Evolutionary conservation across 1,139 yeast genomes (phyloP).

Genomic region (Hyphopichia pseudoburtonii): DNA sequence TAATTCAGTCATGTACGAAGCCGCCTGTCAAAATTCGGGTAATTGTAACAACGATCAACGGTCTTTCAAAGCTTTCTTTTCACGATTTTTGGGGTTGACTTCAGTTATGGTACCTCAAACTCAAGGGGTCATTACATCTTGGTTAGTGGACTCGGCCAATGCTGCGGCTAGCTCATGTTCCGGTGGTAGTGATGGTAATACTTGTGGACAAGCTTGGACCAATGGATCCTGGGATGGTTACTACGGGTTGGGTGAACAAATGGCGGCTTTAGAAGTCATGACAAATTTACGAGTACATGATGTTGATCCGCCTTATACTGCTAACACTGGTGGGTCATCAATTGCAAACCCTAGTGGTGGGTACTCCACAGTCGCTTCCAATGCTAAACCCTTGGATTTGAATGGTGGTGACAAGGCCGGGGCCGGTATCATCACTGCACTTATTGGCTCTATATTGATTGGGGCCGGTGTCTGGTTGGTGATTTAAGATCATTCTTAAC

Average conservation of each 20-base stretch:
- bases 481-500: too few relatives aligned
- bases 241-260: constrained; percentile 94
- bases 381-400: constrained; percentile 48
- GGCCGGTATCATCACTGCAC: constrained; percentile 81
- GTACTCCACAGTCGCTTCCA: constrained; percentile 36
- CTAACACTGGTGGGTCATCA: constrained; percentile 60
- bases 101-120: constrained; percentile 71
- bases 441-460: constrained; percentile 64
- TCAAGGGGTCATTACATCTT: constrained; percentile 52
- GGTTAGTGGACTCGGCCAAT: constrained; percentile 61
- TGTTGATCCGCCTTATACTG: constrained; percentile 59
- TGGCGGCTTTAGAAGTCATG: constrained; percentile 79
- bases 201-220: constrained; percentile 87
- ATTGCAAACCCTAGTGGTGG: constrained; percentile 64
- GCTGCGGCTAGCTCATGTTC: constrained; percentile 83
- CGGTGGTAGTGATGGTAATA: constrained; percentile 86
- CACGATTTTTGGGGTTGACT: constrained; percentile 75
- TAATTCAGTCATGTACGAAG: constrained; percentile 65
- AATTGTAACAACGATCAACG: constrained; percentile 87
- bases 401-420: constrained; percentile 76
- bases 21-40: constrained; percentile 65
- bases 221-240: constrained; percentile 63
- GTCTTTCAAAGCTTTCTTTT: constrained; percentile 79
- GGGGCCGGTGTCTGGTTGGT: constrained; percentile 77
- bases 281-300: constrained; percentile 58